Conservation (phyloP, 2,329 filamentous ascomycete genomes). For the Fusarium protoensiforme region DNA sequence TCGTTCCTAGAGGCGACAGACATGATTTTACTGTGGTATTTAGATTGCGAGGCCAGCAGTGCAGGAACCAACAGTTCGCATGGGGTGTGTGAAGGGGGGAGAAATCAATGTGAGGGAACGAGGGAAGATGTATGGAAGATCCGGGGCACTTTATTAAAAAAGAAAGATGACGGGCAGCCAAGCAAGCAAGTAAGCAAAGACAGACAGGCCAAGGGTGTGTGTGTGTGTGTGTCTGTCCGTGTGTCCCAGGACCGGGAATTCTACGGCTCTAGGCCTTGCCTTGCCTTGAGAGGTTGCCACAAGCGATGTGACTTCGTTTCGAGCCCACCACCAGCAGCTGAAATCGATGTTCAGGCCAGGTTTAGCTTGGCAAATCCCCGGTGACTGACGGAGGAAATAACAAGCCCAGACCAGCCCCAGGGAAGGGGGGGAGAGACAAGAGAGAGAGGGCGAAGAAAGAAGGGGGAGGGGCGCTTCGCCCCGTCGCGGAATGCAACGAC, state of each 20-base stretch:
- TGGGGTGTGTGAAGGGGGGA: not conserved
- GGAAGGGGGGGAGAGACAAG: not conserved
- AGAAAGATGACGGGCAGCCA: not conserved
- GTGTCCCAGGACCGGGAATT: not conserved
- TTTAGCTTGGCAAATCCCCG: not conserved
- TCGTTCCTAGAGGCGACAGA: slow-evolving; percentile 11
- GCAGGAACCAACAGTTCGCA: not conserved
- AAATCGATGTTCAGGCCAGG: not conserved
- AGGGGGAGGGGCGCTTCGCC: slow-evolving; percentile 7
- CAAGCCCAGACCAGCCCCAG: not conserved
- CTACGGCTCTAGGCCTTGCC: not conserved
- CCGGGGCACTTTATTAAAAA: not conserved
- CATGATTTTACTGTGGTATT: slow-evolving; percentile 17
- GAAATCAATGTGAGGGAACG: not conserved
- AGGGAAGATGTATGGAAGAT: not conserved
- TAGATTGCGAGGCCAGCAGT: not conserved
- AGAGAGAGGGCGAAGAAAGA: not conserved
- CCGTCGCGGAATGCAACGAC: not conserved
- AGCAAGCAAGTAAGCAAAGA: not conserved
- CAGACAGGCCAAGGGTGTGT: not conserved
- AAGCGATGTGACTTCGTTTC: not conserved
- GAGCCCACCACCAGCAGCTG: not conserved
- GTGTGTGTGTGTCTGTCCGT: not conserved
- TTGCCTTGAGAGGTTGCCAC: not conserved
- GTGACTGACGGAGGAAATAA: not conserved